These are phyloP conservation scores for Alternaria viburni DNA, from an alignment of 2,329 filamentous ascomycete species.

Conservation along the genomic window DNA sequence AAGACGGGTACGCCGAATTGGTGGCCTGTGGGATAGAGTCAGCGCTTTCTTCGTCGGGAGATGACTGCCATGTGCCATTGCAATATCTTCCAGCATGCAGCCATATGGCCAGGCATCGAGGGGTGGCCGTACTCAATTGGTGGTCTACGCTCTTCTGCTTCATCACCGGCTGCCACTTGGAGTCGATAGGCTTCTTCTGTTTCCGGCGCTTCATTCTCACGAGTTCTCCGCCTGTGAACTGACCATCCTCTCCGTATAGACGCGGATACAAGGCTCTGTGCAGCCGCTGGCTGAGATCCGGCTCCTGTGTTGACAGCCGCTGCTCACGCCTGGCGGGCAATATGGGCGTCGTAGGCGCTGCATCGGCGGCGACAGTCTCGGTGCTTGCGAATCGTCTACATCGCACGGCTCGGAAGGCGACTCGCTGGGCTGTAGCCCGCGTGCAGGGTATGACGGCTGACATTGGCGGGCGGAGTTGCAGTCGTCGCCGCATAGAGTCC, in stretches of 20 bases:
- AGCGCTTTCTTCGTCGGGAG: neutral
- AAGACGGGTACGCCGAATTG: constrained; percentile 57
- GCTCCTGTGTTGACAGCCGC: constrained; percentile 9
- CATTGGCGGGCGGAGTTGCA: constrained; percentile 54
- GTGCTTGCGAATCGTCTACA: constrained; percentile 30
- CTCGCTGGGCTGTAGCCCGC: constrained; percentile 59
- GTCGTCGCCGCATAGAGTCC: constrained; percentile 8
- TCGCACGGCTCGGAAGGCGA: constrained; percentile 20
- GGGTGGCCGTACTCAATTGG: constrained; percentile 13
- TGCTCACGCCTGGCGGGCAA: constrained; percentile 7
- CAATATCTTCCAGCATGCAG: neutral
- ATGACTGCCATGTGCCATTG: neutral
- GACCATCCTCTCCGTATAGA: constrained; percentile 1
- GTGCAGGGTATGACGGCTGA: constrained; percentile 61
- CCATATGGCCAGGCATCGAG: neutral
- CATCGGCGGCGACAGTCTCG: constrained; percentile 18
- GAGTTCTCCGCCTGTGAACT: neutral
- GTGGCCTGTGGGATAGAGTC: constrained; percentile 16
- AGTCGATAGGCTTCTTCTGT: constrained; percentile 13
- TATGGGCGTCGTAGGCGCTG: constrained; percentile 4
- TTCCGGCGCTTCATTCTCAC: neutral
- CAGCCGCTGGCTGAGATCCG: constrained; percentile 23
- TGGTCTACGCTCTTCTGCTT: constrained; percentile 16
- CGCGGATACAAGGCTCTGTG: constrained; percentile 28
- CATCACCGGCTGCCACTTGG: constrained; percentile 21